These are phyloP conservation scores for Heterobasidion annosum DNA, from an alignment of 1,284 basidiomycete genomes.

Conservation along the genomic window DNA sequence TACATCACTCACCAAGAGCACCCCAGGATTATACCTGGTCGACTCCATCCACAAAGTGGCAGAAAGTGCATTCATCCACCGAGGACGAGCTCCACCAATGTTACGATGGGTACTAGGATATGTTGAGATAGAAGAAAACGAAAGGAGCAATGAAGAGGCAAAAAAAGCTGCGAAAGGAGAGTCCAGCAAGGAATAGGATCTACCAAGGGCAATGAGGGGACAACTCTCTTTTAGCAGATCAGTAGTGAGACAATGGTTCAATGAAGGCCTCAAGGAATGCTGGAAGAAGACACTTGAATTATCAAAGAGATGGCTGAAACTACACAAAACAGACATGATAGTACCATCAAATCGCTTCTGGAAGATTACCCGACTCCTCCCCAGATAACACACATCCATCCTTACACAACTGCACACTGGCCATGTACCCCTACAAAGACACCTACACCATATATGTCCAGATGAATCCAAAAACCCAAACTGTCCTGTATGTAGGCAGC, in stretches of 20 bases:
- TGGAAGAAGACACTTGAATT: too few species aligned
- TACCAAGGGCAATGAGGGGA: background rate
- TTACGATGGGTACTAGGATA: background rate
- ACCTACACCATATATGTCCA: background rate
- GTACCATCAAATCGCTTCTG: background rate
- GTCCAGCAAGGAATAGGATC: too few species aligned
- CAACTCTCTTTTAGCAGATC: background rate
- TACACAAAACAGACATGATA: background rate
- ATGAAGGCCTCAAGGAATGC: background rate
- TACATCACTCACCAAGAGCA: background rate
- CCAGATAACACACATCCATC: background rate
- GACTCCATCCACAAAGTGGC: background rate
- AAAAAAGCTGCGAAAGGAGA: background rate
- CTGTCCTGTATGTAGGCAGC: constrained; percentile 1
- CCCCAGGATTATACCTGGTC: background rate
- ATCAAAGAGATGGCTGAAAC: too few species aligned
- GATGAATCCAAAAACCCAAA: background rate
- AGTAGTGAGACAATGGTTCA: background rate
- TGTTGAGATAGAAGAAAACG: background rate
- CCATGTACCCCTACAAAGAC: background rate
- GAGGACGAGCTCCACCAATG: background rate
- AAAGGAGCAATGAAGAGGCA: background rate
- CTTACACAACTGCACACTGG: background rate
- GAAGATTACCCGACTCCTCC: background rate
- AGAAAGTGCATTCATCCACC: too few species aligned